Base-by-base conservation (phyloP, 1,139 yeast genomes). In the Sugiyamaella neomexicana region DNA sequence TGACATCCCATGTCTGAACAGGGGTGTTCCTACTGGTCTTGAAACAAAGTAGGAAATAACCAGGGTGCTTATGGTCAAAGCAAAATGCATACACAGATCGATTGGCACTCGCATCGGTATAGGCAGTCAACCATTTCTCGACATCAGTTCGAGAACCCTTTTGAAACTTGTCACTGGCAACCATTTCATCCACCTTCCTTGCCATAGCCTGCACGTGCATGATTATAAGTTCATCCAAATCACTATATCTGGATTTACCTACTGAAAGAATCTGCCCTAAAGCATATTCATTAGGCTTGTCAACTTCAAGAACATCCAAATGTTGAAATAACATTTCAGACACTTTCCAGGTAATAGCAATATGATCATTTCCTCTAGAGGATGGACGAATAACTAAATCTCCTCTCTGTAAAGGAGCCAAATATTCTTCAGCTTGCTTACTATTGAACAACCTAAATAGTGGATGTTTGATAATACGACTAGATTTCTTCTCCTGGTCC, bases 261-360 rank as follows among this genome's bases (percentile, higher is more conserved):
- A 90, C 90, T 56, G 77, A 73, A 58, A 87, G 78, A 43, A 79
- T 80, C 61, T 81, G 81, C 51, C 88, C 86, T 20, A 85, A 71
- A 0, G 83, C 78, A 60, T 80, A 82, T 47, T 83, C 87, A 63
- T 79, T 81, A 55, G 78, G 82, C 65, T 82, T 83, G 55, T 80
- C 83, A 52, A 80, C 77, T 71, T 93, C 99, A 60, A 85, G 79
- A 48, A 93, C 87, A 63, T 90, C 91, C 59, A 95, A 76, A 69
- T 93, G 98, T 69, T 95, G 99, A 73, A 86, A 95, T 60, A 93
- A 75, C 67, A 85, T 87, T 65, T 88, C 93, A 57, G 89, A 93
- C 39, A 95, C 91, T 69, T 93, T 93, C 98, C 99, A 93, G 0
- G 99, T 93, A 40, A 91, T 86, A 1, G 97, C 91, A 63, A 93